A percentile compares a stretch with the other conserved stretches of the same genome.
Evolutionary conservation across 1,139 yeast genomes (phyloP).

Genomic region (Williopsis jadinii): DNA sequence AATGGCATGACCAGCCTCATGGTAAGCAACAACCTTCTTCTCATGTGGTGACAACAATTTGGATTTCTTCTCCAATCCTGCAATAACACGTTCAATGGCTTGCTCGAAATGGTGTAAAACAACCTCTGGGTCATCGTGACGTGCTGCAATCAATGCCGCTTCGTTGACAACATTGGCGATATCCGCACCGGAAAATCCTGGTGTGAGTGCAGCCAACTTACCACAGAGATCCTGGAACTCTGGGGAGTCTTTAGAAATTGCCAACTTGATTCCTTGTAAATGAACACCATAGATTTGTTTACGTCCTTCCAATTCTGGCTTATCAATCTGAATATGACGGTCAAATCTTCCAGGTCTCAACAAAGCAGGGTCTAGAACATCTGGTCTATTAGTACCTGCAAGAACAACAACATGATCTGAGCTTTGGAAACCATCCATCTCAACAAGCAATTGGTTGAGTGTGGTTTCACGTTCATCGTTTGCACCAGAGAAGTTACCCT

Average conservation of each 20-base stretch:
- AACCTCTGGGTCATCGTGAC: conserved; percentile 65
- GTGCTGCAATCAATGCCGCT: conserved; percentile 94
- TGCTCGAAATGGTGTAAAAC: conserved; percentile 78
- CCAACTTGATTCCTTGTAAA: conserved; percentile 56
- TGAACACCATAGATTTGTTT: conserved; percentile 88
- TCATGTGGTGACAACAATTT: conserved; percentile 78
- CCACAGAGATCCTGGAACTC: conserved; percentile 53
- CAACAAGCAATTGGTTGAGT: conserved; percentile 87
- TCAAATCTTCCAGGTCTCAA: conserved; percentile 97
- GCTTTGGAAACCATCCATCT: conserved; percentile 94
- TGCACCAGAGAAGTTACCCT: conserved; percentile 65
- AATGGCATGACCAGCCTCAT: conserved; percentile 98
- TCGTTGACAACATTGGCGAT: conserved; percentile 96
- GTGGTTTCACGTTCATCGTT: conserved; percentile 97
- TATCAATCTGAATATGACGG: conserved; percentile 84
- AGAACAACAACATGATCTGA: conserved; percentile 91
- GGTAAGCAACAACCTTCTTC: conserved; percentile 87
- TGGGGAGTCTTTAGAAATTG: conserved; percentile 32
- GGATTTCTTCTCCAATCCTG: conserved; percentile 89
- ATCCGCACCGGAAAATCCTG: conserved; percentile 98
- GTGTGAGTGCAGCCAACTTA: conserved; percentile 88
- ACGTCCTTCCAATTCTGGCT: conserved; percentile 90
- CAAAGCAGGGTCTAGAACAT: conserved; percentile 84
- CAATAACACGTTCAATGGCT: conserved; percentile 96
- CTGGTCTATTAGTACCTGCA: conserved; percentile 96